Conservation (phyloP, 441 rosid species). For the Kokia cookei region DNA sequence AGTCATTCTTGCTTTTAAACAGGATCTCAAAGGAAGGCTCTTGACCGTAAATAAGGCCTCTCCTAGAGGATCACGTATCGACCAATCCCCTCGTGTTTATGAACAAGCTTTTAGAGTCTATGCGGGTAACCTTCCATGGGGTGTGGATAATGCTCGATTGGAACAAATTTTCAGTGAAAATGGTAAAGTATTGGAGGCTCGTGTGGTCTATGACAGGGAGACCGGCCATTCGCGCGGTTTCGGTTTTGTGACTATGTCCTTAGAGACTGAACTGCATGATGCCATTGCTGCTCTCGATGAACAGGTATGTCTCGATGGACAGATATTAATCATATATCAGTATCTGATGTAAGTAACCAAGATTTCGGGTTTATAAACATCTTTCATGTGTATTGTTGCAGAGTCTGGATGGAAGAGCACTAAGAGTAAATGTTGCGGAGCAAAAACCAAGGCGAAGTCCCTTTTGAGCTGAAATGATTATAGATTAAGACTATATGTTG, state of each 20-base stretch:
- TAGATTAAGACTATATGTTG: not conserved
- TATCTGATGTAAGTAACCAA: slow-evolving; percentile 16
- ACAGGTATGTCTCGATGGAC: slow-evolving; percentile 65
- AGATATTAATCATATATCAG: slow-evolving; percentile 6
- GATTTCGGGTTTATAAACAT: not conserved
- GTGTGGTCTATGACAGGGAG: slow-evolving; percentile 58
- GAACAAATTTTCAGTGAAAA: slow-evolving; percentile 65
- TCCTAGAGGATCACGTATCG: slow-evolving; percentile 53
- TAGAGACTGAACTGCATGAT: slow-evolving; percentile 60
- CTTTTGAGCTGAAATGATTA: not conserved
- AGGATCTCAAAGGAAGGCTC: slow-evolving; percentile 55
- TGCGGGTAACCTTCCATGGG: slow-evolving; percentile 71
- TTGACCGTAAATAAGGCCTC: slow-evolving; percentile 69
- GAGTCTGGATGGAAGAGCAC: slow-evolving; percentile 56
- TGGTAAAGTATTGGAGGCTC: slow-evolving; percentile 58
- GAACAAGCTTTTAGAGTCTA: slow-evolving; percentile 38
- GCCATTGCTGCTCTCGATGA: slow-evolving; percentile 77
- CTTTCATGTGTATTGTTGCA: slow-evolving; percentile 15
- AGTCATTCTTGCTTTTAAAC: slow-evolving; percentile 10
- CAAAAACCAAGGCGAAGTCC: slow-evolving; percentile 47
- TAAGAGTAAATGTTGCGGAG: slow-evolving; percentile 62
- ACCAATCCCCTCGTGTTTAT: slow-evolving; percentile 36
- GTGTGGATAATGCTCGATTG: slow-evolving; percentile 45
- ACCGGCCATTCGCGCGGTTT: slow-evolving; percentile 77
- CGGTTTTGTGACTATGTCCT: slow-evolving; percentile 65